Percentiles rank a stretch among this genome's conserved stretches.
These are phyloP conservation scores for Calonectria honghensis DNA, from an alignment of 2,329 filamentous ascomycete genomes.

Conservation along the genomic window DNA sequence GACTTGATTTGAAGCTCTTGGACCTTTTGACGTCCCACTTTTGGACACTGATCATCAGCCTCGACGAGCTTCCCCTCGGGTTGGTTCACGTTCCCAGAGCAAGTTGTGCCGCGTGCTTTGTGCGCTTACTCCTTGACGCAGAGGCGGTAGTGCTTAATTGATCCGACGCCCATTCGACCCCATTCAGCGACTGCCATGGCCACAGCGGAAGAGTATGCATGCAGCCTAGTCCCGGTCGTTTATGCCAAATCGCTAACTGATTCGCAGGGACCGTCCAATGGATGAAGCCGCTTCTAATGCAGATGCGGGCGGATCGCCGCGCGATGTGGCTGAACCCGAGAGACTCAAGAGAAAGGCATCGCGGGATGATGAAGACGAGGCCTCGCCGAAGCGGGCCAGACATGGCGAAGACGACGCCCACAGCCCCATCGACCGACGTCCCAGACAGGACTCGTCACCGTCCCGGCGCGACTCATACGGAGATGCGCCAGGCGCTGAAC, in stretches of 20 bases:
- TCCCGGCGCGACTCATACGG: conserved; percentile 39
- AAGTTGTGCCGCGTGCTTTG: neutral
- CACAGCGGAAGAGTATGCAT: conserved; percentile 49
- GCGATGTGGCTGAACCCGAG: conserved; percentile 36
- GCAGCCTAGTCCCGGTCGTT: conserved; percentile 5
- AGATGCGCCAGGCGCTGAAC: conserved; percentile 30
- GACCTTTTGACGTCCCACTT: conserved; percentile 49
- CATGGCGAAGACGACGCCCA: conserved; percentile 47
- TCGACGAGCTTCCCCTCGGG: conserved; percentile 48
- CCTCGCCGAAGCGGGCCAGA: conserved; percentile 54
- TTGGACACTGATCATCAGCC: conserved; percentile 50
- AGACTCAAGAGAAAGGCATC: conserved; percentile 58
- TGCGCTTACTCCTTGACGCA: neutral
- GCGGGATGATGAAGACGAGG: conserved; percentile 44
- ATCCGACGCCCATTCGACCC: conserved; percentile 20
- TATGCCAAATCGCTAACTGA: conserved; percentile 45
- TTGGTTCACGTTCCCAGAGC: neutral
- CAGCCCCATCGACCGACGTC: conserved; percentile 38
- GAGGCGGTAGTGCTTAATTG: neutral
- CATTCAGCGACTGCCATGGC: conserved; percentile 43
- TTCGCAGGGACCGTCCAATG: conserved; percentile 45
- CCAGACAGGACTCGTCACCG: conserved; percentile 45
- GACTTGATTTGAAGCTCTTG: conserved; percentile 37
- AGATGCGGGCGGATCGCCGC: conserved; percentile 27
- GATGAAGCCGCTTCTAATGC: conserved; percentile 39